Base-by-base conservation (phyloP, 345 rosid genomes). In the Kandelia obovata region DNA sequence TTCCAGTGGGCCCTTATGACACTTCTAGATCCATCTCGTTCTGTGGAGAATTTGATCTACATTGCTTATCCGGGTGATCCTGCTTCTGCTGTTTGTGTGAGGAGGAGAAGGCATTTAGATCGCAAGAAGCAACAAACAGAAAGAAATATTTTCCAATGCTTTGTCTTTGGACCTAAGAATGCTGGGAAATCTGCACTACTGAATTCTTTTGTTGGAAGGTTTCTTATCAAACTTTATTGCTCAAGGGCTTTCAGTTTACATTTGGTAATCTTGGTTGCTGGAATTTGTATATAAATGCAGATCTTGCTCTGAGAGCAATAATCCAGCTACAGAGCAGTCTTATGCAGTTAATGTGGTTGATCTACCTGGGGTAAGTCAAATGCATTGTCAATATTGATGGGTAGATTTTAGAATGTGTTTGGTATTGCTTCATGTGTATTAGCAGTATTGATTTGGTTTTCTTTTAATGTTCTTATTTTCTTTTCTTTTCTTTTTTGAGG, bases 1-100 rank as follows among this genome's bases (percentile, higher is more conserved):
- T 76, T 89, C 75, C 86, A 94, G 98, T 91, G 97, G 98, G 85
- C 95, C 58, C 81, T 91, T 60, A 89, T 94, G 98, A 82, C 98
- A 67, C 87, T 91, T 71, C 62, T 94, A 52, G 92, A 94, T 63
- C 95, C 97, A 53, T 88, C 86, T 69, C 76, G 75, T 70, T 86
- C 77, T 47, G 58, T 89, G 73, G 96, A 91, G 79, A 84, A 89
- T 79, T 75, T 91, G 77, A 78, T 91, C 27, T 91, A 84, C 83
- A 53, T 88, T 70, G 83, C 91, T 66, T 88, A 85, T 82, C 72
- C 83, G 15, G 53, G 75, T 47, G 91, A 91, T 79, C 80, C 81
- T 62, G 76, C 88, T 64, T 66, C 85, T 30, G 90, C 94, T 2
- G 71, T 86, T 65, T 83, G 77, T 19, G 75, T 94, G 47, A 91